Evolutionary conservation across 345 rosid species (phyloP).

Genomic region (Syzygium aromaticum): DNA sequence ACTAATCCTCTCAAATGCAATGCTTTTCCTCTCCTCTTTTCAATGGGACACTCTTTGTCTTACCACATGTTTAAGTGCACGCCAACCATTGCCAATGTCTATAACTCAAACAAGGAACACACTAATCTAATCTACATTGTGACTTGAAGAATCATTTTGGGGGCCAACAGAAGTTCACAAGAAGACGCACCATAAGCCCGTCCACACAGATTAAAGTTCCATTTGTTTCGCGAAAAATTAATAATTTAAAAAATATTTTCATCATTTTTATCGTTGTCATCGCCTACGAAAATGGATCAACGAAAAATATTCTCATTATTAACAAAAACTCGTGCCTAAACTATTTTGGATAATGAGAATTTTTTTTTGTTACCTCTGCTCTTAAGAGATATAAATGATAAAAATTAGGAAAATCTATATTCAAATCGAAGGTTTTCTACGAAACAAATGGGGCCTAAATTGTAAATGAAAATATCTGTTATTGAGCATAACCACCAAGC

Average conservation of each 20-base stretch:
- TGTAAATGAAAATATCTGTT: not conserved
- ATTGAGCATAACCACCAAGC: not conserved
- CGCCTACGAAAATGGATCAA: too few relatives aligned
- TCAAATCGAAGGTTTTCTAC: too few relatives aligned
- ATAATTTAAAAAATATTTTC: too few relatives aligned
- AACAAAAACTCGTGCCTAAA: too few relatives aligned
- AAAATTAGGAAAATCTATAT: too few relatives aligned
- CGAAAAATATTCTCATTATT: too few relatives aligned
- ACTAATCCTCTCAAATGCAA: fast-evolving
- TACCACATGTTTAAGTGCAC: not conserved
- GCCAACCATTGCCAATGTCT: not conserved
- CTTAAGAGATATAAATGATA: too few relatives aligned
- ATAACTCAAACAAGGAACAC: not conserved
- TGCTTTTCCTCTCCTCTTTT: not conserved
- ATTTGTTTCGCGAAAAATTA: too few relatives aligned
- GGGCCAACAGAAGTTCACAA: not conserved
- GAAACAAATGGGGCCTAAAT: not conserved
- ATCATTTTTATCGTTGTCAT: too few relatives aligned
- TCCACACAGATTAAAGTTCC: not conserved
- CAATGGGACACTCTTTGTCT: not conserved
- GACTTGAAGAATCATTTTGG: not conserved
- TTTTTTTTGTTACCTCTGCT: too few relatives aligned
- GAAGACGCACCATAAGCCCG: not conserved
- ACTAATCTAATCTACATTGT: not conserved
- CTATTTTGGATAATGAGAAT: too few relatives aligned